Percentiles rank a stretch among this genome's conserved stretches.
Conservation (phyloP, 2,329 filamentous ascomycete species). For the Cryphonectria nitschkei region DNA sequence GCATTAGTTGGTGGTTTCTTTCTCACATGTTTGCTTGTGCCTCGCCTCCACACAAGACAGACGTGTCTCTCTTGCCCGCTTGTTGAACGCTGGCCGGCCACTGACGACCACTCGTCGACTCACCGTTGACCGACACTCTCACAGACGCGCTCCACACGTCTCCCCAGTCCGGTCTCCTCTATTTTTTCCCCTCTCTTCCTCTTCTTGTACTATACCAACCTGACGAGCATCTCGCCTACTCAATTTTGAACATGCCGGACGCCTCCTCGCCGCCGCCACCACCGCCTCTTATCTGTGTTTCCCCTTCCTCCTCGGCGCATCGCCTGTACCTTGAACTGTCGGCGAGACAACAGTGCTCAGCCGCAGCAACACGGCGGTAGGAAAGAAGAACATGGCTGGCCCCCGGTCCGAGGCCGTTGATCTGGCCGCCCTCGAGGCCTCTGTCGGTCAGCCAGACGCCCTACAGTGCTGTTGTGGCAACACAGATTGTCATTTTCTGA, state of each 20-base stretch:
- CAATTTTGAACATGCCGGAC: slow-evolving; percentile 26
- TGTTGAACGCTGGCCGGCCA: neutral
- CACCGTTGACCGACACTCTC: slow-evolving; percentile 7
- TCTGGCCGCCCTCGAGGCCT: slow-evolving; percentile 23
- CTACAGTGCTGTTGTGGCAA: slow-evolving; percentile 85
- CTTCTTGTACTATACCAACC: neutral
- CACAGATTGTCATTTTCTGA: slow-evolving; percentile 76
- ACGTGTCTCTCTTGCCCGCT: slow-evolving; percentile 11
- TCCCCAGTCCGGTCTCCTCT: slow-evolving; percentile 1
- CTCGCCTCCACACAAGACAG: neutral
- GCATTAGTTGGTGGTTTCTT: neutral
- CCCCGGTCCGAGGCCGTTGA: slow-evolving; percentile 23
- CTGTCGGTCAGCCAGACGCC: slow-evolving; percentile 37
- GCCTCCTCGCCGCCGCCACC: slow-evolving; percentile 16
- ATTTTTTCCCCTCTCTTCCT: neutral
- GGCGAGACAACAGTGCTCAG: neutral
- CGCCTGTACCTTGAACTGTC: neutral
- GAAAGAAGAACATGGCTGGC: slow-evolving; percentile 24
- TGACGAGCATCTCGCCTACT: slow-evolving; percentile 2
- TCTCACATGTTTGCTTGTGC: neutral
- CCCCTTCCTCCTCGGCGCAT: slow-evolving; percentile 14
- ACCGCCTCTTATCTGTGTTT: slow-evolving; percentile 16
- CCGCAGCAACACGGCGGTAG: neutral
- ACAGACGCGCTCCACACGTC: neutral
- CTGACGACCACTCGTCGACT: slow-evolving; percentile 6